These are phyloP conservation scores for Naganishia sp. DNA, from an alignment of 1,284 basidiomycete genomes.

Conservation along the genomic window DNA sequence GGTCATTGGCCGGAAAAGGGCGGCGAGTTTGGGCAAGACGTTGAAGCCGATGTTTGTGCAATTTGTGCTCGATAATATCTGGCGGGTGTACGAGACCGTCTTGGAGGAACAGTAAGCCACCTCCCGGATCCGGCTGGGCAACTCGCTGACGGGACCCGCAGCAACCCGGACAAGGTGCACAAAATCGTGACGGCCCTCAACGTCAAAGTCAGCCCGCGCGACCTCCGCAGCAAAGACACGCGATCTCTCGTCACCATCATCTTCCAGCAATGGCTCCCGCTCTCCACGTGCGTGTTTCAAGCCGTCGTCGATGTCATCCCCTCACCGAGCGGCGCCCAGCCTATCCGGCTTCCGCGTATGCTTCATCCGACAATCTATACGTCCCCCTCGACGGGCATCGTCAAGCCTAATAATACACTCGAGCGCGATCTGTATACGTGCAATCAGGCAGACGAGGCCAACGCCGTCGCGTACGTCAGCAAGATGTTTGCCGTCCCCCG, in stretches of 20 bases:
- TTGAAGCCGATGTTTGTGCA: conserved; percentile 98
- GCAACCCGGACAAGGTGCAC: conserved; percentile 80
- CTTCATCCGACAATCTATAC: conserved; percentile 73
- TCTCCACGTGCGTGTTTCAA: conserved; percentile 91
- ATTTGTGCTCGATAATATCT: conserved; percentile 95
- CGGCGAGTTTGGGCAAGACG: conserved; percentile 58
- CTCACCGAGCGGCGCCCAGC: conserved; percentile 79
- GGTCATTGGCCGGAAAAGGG: conserved; percentile 86
- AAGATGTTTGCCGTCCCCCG: conserved; percentile 94
- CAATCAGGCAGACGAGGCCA: conserved; percentile 62
- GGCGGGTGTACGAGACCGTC: conserved; percentile 92
- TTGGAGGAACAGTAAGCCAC: conserved; percentile 76
- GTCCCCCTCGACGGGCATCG: conserved; percentile 41
- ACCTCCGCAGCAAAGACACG: conserved; percentile 88
- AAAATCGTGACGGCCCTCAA: conserved; percentile 86
- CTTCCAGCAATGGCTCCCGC: conserved; percentile 93
- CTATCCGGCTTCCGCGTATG: conserved; percentile 84
- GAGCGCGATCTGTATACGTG: conserved; percentile 81
- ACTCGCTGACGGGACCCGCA: conserved; percentile 45
- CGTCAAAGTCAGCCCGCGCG: conserved; percentile 82
- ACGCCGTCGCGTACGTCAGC: conserved; percentile 85
- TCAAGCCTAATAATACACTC: conserved; percentile 70
- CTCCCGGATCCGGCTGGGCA: neutral
- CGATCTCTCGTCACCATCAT: conserved; percentile 80
- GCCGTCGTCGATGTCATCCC: conserved; percentile 90